Evolutionary conservation across 1,284 basidiomycete species (phyloP).

Genomic region (Boletus mariae): DNA sequence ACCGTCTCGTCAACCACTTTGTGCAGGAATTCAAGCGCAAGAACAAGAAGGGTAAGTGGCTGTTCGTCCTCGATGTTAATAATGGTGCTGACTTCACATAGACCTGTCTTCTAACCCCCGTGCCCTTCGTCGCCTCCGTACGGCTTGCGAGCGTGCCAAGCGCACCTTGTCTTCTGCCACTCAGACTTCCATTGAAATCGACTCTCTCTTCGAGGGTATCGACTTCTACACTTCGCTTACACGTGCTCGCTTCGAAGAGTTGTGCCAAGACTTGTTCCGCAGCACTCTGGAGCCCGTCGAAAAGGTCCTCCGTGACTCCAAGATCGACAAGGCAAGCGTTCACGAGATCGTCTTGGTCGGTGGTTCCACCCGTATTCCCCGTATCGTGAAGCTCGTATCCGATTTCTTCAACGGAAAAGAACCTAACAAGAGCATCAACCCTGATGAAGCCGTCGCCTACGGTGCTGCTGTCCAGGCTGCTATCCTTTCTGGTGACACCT

Average conservation of each 20-base stretch:
- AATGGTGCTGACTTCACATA: constrained; percentile 30
- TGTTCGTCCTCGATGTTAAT: background rate
- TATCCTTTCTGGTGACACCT: constrained; percentile 96
- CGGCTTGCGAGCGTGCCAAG: constrained; percentile 98
- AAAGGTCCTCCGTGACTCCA: constrained; percentile 97
- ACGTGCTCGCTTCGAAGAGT: constrained; percentile 98
- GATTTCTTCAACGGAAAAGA: constrained; percentile 99
- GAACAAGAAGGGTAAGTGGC: constrained; percentile 83
- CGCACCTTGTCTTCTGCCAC: constrained; percentile 96
- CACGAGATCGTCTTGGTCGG: constrained; percentile 98
- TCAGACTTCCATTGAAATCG: constrained; percentile 97
- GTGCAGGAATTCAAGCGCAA: constrained; percentile 99
- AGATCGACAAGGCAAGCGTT: constrained; percentile 94
- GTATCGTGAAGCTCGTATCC: constrained; percentile 95
- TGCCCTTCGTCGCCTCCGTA: constrained; percentile 95
- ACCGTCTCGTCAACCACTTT: constrained; percentile 97
- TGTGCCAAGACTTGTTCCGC: constrained; percentile 97
- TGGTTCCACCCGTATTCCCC: constrained; percentile 98
- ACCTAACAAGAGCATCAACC: constrained; percentile 97
- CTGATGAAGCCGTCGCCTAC: constrained; percentile 98
- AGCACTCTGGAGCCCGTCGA: constrained; percentile 96
- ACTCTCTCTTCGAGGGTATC: constrained; percentile 96
- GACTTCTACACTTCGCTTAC: constrained; percentile 99
- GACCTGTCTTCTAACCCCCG: constrained; percentile 91
- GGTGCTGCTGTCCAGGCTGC: constrained; percentile 99